Conservation (phyloP, 208 protist species). For the Trichomonas vaginalis region DNA sequence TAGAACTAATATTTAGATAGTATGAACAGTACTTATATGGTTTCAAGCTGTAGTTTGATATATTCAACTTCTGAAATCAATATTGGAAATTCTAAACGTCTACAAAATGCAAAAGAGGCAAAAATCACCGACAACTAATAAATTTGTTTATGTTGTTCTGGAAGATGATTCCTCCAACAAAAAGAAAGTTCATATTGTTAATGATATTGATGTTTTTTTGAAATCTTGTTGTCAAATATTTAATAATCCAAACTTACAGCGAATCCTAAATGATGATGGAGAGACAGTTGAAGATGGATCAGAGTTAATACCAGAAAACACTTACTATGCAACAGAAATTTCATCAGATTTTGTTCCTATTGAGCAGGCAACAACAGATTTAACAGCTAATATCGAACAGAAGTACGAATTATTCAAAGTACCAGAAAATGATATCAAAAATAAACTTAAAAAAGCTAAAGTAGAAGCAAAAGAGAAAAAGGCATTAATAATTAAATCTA, state of each 20-base stretch:
- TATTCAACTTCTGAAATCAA: no score
- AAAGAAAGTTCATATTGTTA: not conserved
- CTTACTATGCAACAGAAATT: not conserved
- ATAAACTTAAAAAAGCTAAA: not conserved
- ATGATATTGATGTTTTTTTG: not conserved
- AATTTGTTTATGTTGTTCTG: not conserved
- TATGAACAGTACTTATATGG: no score
- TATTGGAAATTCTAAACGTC: not conserved
- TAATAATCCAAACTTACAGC: not conserved
- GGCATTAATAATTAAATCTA: not conserved
- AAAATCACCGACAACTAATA: not conserved
- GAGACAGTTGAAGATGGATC: not conserved
- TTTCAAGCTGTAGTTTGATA: no score
- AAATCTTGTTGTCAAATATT: not conserved
- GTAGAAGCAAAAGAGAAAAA: not conserved
- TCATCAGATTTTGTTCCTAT: not conserved
- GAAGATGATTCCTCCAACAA: not conserved
- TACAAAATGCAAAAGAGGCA: not conserved
- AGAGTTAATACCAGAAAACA: not conserved
- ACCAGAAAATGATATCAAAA: not conserved
- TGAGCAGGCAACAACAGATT: not conserved
- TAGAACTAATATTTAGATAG: no score
- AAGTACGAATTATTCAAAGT: not conserved
- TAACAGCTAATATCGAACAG: not conserved
- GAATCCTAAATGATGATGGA: not conserved